Base-by-base conservation (phyloP, 225 moss, liverwort and hornwort genomes). In the Straminergon stramineum region DNA sequence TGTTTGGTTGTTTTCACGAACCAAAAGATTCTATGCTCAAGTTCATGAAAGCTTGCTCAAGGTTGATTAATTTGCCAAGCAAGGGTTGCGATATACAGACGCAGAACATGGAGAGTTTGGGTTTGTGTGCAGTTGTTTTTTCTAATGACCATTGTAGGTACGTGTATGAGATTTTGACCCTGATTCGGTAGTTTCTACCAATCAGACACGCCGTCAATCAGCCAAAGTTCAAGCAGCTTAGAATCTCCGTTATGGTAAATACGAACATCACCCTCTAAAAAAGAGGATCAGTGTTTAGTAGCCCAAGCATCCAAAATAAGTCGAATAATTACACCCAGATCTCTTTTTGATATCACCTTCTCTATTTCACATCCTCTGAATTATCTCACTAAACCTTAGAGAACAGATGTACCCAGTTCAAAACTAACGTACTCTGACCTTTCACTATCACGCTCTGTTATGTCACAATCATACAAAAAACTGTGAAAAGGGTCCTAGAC, bases 21-120 rank as follows among this genome's bases (percentile, higher is more conserved):
- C 97, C 15, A 92, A 84, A 82, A 65, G 85, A 32, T 96, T 94
- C 65, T 97, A 97, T 88, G 64, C 58, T 37, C 84, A 90, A 78
- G 85, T 93, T 83, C 86, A 91, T 74, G 88, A 90, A 70, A 87
- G 70, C 31, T 79, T 91, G 66, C 90, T 51, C 51, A 90, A 90
- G 84, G 66, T 53, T 79, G 89, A 87, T 24, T 90, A 87, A 84
- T 87, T 55, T 62, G 22, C 37, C 60, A 76, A 75, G 82, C 61
- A 34, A 62, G 63, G 88, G 51, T 71, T 85, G 53, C 17, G 69
- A 64, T 74, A 60, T 32, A 41, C 74, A 48, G 51, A 70, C 28
- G 56, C 62, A 69, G 45, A 51, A 41, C 55, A 41, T 48, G 75
- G 75, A 81, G 81, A 35, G 58, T n/a, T 81, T 30, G 64, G 26